Conservation (phyloP, 73 alveolate genomes). For the Uronychia setigera region DNA sequence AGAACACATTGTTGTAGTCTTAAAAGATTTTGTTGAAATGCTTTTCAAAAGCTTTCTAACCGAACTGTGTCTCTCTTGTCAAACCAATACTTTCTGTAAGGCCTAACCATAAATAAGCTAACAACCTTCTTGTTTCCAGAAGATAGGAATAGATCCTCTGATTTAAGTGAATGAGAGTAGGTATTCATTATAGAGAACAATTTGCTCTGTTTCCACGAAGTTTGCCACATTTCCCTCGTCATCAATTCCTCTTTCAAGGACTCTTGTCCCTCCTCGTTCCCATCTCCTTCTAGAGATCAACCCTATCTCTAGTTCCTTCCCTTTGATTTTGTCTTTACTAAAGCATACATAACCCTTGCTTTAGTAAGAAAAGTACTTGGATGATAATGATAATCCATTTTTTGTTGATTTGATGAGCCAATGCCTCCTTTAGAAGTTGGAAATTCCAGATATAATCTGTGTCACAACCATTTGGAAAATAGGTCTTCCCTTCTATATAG, state of each 20-base stretch:
- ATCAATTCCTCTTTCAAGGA: constrained; percentile 94
- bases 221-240: constrained; percentile 98
- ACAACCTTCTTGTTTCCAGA: constrained; percentile 80
- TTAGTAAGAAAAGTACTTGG: constrained; percentile 16
- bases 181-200: constrained; percentile 54
- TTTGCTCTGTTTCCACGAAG: constrained; percentile 95
- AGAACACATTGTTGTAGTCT: constrained; percentile 25
- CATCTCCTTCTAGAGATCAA: constrained; percentile 85
- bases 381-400: constrained; percentile 72
- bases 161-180: constrained; percentile 68
- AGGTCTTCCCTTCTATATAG: too few relatives aligned
- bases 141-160: constrained; percentile 88
- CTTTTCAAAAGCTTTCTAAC: constrained; percentile 50
- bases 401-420: constrained; percentile 1
- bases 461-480: too few relatives aligned
- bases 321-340: constrained; percentile 12
- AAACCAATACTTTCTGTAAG: background rate
- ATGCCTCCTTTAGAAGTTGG: too few relatives aligned
- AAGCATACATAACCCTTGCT: constrained; percentile 11
- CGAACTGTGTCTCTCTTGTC: constrained; percentile 30
- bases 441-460: too few relatives aligned
- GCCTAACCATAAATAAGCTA: constrained; percentile 42
- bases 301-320: constrained; percentile 52
- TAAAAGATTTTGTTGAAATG: constrained; percentile 57
- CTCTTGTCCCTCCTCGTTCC: constrained; percentile 96